Base-by-base conservation (phyloP, 768 basidiomycete genomes). In the Phlebiopsis flavidoalba region DNA sequence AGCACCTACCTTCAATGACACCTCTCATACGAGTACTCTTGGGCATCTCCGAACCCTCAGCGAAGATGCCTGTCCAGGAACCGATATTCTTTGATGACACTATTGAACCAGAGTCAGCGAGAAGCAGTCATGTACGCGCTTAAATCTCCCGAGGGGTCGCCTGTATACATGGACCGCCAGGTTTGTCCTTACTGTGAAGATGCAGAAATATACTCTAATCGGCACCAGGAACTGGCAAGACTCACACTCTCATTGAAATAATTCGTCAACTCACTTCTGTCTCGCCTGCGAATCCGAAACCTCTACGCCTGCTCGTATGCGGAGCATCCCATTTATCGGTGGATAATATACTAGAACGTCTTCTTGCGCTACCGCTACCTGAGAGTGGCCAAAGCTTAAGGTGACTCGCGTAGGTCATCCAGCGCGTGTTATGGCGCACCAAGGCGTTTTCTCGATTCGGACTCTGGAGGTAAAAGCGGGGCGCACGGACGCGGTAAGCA, bases 81-180 rank as follows among this genome's bases (percentile, higher is more conserved):
- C 60, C 95, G 21, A 65, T 73, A 2, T 96, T 89, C 74, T 90
- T 91, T 63, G 92, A 97, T 66, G 72, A 79, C 0, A 80, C 77
- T n/a, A 0, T 77, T 98, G 58, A 98, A 99, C 70, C 74, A 79
- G 0, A 92, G 90, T 66, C 97, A 99, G 70, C 86, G 87, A 70
- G 79, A 83, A 12, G 96, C 95, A 0, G 84, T 98, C 35, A 77
- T 74, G 55, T 95, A 97, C 68, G 88, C 88, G n/a, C 72, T 99
- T 5, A 84, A 84, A 63, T 84, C 91, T 0, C 79, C 82, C 5
- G 88, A 96, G 70, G n/a, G n/a, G 83, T 98, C 0, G 93, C 92
- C 0, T 93, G 93, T 66, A 94, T 99, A 24, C 95, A 98, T 68
- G 97, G 97, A 0, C 97, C 97, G n/a, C 97, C 97, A 62, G 96